Base-by-base conservation (phyloP, 2,329 filamentous ascomycete species). In the Didymella pomorum region DNA sequence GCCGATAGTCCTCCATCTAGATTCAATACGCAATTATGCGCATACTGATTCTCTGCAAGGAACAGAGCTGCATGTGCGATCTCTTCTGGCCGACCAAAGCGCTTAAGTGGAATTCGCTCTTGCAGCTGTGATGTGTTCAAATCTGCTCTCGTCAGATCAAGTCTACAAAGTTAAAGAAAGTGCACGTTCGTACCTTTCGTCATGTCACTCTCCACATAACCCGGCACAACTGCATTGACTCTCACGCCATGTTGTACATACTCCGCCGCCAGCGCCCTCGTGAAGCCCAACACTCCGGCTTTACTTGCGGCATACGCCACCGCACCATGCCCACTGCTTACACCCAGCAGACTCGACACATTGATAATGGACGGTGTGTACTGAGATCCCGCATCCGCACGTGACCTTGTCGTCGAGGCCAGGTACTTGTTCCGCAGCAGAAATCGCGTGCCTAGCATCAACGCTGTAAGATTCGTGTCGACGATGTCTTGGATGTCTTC, bases 11-110 rank as follows among this genome's bases (percentile, higher is more conserved):
- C 93, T 16, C 93, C 93, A 76, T 96, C 93, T 26, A 97, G 82
- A 74, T 93, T 95, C 50, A 97, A 81, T 49, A 93, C 83, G 74
- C 91, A 95, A 65, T 96, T 96, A 75, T 94, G 94, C 55, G 92
- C 90, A 77, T 94, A 97, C 62, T 85, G 80, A 75, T 95, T 96
- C 45, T 83, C 83, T 28, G 86, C 89, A 16, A 96, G 82, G 75
- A 96, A 96, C 26, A 89, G 72, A 45, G 89, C 91, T 53, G 92
- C 92, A 70, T 93, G 87, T n/a, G 92, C 92, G 29, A 96, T 86
- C 74, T 96, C 92, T 25, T 85, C 81, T 8, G 84, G 80, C 31
- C 80, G 78, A 16, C 91, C 92, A 62, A 94, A 86, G 28, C 92
- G 87, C 28, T 79, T 79, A 16, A 85, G 72, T 1, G 91, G 91